A percentile compares a stretch with the other conserved stretches of the same genome.
Evolutionary conservation across 2,329 filamentous ascomycete genomes (phyloP).

Genomic region (Talaromyces pinophilus): DNA sequence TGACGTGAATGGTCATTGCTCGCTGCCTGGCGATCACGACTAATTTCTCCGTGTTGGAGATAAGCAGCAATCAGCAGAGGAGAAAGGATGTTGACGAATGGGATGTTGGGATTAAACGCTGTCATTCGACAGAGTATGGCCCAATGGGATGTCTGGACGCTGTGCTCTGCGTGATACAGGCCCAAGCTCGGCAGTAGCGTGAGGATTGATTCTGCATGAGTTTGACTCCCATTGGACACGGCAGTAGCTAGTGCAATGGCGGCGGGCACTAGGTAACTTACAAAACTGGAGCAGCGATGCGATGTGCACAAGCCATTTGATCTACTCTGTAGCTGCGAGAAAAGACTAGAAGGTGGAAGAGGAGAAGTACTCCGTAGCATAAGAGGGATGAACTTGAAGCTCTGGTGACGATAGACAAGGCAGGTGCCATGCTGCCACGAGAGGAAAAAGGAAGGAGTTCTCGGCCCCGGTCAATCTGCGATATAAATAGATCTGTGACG

Average conservation of each 20-base stretch:
- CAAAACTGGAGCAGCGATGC: constrained; percentile 4
- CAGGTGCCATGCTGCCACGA: neutral
- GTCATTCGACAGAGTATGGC: neutral
- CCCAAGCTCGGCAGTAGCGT: constrained; percentile 24
- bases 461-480: neutral
- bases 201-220: constrained; percentile 19
- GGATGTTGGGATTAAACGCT: constrained; percentile 16
- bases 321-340: no score
- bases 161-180: constrained; percentile 21
- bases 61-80: constrained; percentile 12
- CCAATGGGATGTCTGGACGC: constrained; percentile 21
- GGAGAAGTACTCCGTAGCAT: no score
- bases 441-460: neutral
- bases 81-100: constrained; percentile 18
- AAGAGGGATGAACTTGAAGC: neutral
- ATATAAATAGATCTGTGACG: neutral
- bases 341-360: no score
- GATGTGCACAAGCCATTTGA: neutral
- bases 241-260: neutral
- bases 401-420: neutral
- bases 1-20: constrained; percentile 13
- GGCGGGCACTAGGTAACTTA: constrained; percentile 18
- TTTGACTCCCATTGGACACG: neutral
- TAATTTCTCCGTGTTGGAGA: constrained; percentile 11
- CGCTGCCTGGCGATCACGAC: constrained; percentile 10